These are phyloP conservation scores for Mortierella sp. DNA, from an alignment of 371 early-diverging fungal genomes.

Conservation along the genomic window DNA sequence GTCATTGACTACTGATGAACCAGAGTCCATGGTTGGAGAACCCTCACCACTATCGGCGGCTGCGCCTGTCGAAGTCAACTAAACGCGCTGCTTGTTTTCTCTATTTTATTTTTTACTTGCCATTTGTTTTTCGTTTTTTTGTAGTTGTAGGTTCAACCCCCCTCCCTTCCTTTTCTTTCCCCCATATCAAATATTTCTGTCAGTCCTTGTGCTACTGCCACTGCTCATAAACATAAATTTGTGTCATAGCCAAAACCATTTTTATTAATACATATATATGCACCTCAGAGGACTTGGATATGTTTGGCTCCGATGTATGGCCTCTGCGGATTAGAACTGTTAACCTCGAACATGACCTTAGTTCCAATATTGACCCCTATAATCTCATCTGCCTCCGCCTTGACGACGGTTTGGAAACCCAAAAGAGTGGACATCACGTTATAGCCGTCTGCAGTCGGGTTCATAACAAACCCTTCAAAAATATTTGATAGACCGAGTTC, in stretches of 20 bases:
- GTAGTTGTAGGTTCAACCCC: not conserved
- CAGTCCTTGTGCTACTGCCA: not conserved
- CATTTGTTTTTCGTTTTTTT: not conserved
- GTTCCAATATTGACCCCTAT: conserved; percentile 23
- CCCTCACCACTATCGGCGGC: not conserved
- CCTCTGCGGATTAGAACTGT: conserved; percentile 33
- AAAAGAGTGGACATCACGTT: conserved; percentile 36
- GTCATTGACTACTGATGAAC: conserved; percentile 9
- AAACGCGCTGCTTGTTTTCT: not conserved
- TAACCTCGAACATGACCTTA: conserved; percentile 37
- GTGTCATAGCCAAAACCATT: not conserved
- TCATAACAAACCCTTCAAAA: conserved; percentile 38
- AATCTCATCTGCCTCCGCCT: conserved; percentile 20
- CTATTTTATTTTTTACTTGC: not conserved
- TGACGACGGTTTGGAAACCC: conserved; percentile 47
- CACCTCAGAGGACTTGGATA: not conserved
- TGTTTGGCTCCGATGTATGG: conserved; percentile 36
- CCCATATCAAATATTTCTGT: not conserved
- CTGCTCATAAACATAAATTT: not conserved
- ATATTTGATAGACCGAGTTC: conserved; percentile 12
- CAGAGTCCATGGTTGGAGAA: conserved; percentile 9
- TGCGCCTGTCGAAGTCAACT: not conserved
- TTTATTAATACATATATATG: not conserved
- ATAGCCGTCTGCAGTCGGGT: conserved; percentile 46
- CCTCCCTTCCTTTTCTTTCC: not conserved